A percentile compares a stretch with the other conserved stretches of the same genome.
Conservation (phyloP, 2,329 filamentous ascomycete species). For the Basipetospora sp. region DNA sequence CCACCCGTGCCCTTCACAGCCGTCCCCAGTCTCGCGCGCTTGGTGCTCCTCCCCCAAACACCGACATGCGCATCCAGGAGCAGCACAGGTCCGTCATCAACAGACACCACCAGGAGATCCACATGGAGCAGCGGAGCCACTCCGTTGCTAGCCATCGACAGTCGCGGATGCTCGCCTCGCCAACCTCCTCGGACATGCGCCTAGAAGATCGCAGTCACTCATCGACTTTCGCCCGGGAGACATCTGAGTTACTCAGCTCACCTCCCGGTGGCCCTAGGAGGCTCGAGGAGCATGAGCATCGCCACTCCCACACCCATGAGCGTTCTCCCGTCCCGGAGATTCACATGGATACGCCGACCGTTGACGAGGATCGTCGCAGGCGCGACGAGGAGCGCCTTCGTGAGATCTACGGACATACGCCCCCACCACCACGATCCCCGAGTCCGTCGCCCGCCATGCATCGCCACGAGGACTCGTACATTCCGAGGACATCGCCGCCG, state of each 20-base stretch:
- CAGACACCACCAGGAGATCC: neutral
- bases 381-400: slow-evolving; percentile 36
- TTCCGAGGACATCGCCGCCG: slow-evolving; percentile 8
- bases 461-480: slow-evolving; percentile 6
- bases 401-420: slow-evolving; percentile 36
- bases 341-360: slow-evolving; percentile 7
- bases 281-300: slow-evolving; percentile 1
- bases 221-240: neutral
- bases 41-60: neutral
- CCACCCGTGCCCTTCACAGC: slow-evolving; percentile 1
- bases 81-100: slow-evolving; percentile 1
- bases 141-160: slow-evolving; percentile 1
- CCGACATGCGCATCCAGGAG: slow-evolving; percentile 3
- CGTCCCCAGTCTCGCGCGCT: neutral
- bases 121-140: slow-evolving; percentile 1
- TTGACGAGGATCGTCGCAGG: slow-evolving; percentile 21
- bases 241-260: too few species aligned
- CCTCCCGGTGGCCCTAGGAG: neutral
- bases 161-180: neutral
- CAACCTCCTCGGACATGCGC: neutral
- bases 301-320: neutral
- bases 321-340: slow-evolving; percentile 10
- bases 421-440: slow-evolving; percentile 3
- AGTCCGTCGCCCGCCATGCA: slow-evolving; percentile 2
- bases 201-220: slow-evolving; percentile 1